Evolutionary conservation across 345 rosid species (phyloP).

Genomic region (Eucalyptus cladocalyx): DNA sequence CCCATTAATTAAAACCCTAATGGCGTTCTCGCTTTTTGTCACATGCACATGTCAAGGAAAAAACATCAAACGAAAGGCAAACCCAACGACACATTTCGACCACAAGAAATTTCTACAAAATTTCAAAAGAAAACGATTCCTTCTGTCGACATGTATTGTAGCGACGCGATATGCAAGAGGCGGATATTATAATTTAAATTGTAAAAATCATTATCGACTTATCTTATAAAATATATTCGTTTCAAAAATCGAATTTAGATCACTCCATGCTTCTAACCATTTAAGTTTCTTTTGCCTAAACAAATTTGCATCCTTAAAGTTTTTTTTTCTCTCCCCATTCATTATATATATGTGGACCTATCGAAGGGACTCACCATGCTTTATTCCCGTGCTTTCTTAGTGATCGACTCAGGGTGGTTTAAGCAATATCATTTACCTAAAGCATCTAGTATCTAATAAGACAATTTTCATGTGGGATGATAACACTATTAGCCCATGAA

Average conservation of each 20-base stretch:
- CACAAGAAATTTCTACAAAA: not conserved
- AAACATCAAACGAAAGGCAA: too few species aligned
- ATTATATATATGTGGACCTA: too few species aligned
- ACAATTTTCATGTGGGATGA: not conserved
- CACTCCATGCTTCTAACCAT: too few species aligned
- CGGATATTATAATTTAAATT: not conserved
- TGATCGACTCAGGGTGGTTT: not conserved
- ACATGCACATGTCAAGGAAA: too few species aligned
- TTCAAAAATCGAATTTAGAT: not conserved
- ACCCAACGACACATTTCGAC: too few species aligned
- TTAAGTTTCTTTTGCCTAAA: too few species aligned
- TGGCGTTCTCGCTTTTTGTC: too few species aligned
- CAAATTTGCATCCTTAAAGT: too few species aligned
- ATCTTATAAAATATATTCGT: not conserved
- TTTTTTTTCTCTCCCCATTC: too few species aligned
- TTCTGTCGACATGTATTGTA: too few species aligned
- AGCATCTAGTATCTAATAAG: not conserved
- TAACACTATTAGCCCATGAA: not conserved
- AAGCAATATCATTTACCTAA: not conserved
- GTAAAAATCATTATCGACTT: not conserved
- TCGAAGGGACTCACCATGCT: not conserved
- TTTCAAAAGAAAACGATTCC: not conserved
- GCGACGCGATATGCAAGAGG: too few species aligned
- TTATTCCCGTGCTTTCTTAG: not conserved
- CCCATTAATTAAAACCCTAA: too few species aligned